Base-by-base conservation (phyloP, 2,329 filamentous ascomycete species). In the Sclerotinia borealis region DNA sequence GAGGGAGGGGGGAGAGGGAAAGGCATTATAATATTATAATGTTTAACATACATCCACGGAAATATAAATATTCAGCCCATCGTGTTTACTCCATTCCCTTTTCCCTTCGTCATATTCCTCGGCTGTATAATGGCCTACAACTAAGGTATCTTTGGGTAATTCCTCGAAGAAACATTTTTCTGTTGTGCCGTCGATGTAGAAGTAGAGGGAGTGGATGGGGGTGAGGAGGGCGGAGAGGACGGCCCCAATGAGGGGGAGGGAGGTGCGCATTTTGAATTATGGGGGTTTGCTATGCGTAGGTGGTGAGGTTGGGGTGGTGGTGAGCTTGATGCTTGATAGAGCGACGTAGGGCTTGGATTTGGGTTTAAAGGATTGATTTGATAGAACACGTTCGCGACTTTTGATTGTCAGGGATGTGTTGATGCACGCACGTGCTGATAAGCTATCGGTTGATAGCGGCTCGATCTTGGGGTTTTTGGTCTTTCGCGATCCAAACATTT, bases 121-220 rank as follows among this genome's bases (percentile, higher is more conserved):
- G 58, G 92, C 91, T 62, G 83, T 86, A 82, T 93, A 99, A 79
- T 95, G 89, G 70, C 95, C 95, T 65, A 97, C 93, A 63, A 99
- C 93, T 64, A 99, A 81, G 17, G 95, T 98, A 77, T 96, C 93
- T 82, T 98, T 97, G 69, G 95, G 93, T 65, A 99, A 85, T 78
- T 98, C 93, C 80, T 99, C 95, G 79, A 90, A 96, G 86, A 99
- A 99, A 80, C 95, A 99, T 80, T 96, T 97, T 70, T 91, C 89
- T 68, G 85, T 80, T 56, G 85, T 84, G 73, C 90, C 91, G 76
- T 98, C 92, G 77, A 98, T 88, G 81, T 90, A 98, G 83, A 99
- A 96, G 86, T 96, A 93, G 64, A 99, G 85, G 63, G 93, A 92
- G 75, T 92, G 89, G 67, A 89, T 86, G 65, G 87, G 86, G 41